Conservation (phyloP, 495 filamentous ascomycete species). For the Penicillium crystallinum region DNA sequence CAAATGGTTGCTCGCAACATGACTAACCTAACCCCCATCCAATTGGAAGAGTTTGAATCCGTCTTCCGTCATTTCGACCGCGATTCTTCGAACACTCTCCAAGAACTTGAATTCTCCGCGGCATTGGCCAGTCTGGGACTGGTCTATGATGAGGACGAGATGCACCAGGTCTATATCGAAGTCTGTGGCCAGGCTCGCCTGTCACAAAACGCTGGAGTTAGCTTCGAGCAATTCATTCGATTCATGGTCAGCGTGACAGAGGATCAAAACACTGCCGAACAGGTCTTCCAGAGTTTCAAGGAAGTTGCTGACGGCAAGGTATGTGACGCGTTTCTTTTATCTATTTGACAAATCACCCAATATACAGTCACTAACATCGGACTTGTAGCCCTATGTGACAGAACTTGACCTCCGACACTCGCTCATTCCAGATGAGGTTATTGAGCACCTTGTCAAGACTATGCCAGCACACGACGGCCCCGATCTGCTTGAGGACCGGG, state of each 20-base stretch:
- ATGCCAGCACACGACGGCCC: slow-evolving; percentile 79
- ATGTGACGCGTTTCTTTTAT: slow-evolving; percentile 17
- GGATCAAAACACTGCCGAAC: slow-evolving; percentile 96
- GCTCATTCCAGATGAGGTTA: slow-evolving; percentile 90
- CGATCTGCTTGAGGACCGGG: slow-evolving; percentile 71
- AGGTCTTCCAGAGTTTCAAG: slow-evolving; percentile 93
- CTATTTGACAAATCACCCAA: not conserved
- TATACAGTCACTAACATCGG: slow-evolving; percentile 9
- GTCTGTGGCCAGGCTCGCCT: slow-evolving; percentile 53
- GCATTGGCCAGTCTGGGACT: slow-evolving; percentile 88
- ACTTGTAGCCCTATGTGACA: slow-evolving; percentile 77
- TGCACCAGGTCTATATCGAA: slow-evolving; percentile 83
- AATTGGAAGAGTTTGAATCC: slow-evolving; percentile 95
- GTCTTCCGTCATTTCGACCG: slow-evolving; percentile 97
- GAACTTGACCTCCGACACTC: slow-evolving; percentile 94
- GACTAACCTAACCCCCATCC: slow-evolving; percentile 97
- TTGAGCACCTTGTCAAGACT: slow-evolving; percentile 81
- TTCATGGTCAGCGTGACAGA: slow-evolving; percentile 99
- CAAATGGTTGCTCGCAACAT: slow-evolving; percentile 95
- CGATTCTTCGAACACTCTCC: slow-evolving; percentile 84
- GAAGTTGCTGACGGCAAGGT: slow-evolving; percentile 97
- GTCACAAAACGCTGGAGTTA: slow-evolving; percentile 56
- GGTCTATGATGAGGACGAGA: slow-evolving; percentile 92
- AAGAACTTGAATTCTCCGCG: slow-evolving; percentile 91
- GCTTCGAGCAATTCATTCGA: slow-evolving; percentile 96